Evolutionary conservation across 192 early-diverging fungal genomes (phyloP).

Genomic region (Backusella tuberculispora): DNA sequence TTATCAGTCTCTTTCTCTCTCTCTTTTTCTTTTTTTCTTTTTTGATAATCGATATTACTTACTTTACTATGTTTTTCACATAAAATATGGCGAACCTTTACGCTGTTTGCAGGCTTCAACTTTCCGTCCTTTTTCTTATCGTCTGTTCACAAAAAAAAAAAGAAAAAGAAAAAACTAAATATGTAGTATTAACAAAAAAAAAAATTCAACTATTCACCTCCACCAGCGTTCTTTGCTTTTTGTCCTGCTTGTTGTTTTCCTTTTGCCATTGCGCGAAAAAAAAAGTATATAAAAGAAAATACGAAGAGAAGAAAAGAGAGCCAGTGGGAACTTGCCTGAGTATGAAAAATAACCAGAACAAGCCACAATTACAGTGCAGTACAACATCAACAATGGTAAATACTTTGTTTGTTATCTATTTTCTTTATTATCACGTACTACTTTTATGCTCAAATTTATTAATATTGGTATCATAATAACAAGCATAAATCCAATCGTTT

Average conservation of each 20-base stretch:
- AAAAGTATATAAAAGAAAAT: neutral
- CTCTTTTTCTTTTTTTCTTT: neutral
- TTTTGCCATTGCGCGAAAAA: conserved; percentile 33
- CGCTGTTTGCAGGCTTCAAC: conserved; percentile 20
- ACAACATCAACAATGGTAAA: too few species aligned
- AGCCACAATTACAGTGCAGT: too few species aligned
- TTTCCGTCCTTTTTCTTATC: conserved; percentile 14
- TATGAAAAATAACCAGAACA: too few species aligned
- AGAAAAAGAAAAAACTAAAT: neutral
- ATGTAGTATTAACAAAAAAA: neutral
- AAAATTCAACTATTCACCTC: neutral
- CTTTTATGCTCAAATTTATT: too few species aligned
- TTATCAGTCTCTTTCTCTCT: neutral
- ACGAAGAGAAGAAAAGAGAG: neutral
- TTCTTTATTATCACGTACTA: too few species aligned
- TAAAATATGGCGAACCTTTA: conserved; percentile 75
- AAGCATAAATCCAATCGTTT: too few species aligned
- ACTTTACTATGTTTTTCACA: conserved; percentile 83
- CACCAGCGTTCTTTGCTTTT: conserved; percentile 21
- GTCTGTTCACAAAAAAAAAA: neutral
- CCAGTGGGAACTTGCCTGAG: neutral
- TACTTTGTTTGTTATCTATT: too few species aligned
- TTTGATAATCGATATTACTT: conserved; percentile 7
- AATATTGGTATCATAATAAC: too few species aligned
- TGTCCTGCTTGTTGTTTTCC: conserved; percentile 36